Percentiles rank a stretch among this genome's conserved stretches.
phyloP scores from a whole-genome alignment of 441 rosid genomes.

The Dalechampia spathulata region DNA sequence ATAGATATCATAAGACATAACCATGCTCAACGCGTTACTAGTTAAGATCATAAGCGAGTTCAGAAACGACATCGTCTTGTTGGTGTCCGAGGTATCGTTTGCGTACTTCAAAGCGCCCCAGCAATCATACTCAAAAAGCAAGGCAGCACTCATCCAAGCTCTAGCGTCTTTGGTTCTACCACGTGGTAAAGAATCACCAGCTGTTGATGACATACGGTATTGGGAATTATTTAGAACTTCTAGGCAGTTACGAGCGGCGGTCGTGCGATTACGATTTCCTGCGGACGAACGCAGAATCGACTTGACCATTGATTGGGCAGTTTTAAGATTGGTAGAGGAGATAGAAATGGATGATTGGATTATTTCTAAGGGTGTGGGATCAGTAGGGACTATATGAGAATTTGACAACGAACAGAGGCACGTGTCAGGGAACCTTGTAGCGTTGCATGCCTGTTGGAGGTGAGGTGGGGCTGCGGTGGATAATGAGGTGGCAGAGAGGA shows the following conservation, averaged over 20 bases:
- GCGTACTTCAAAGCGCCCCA: slow-evolving; percentile 62
- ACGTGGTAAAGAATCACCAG: slow-evolving; percentile 27
- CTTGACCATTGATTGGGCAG: slow-evolving; percentile 44
- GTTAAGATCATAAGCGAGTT: slow-evolving; percentile 34
- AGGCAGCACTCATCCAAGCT: slow-evolving; percentile 78
- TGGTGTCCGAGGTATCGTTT: slow-evolving; percentile 50
- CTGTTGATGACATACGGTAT: slow-evolving; percentile 40
- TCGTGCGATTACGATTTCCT: slow-evolving; percentile 44
- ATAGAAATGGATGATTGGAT: slow-evolving; percentile 55
- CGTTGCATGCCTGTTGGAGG: slow-evolving; percentile 57
- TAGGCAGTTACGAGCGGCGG: slow-evolving; percentile 46
- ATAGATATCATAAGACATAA: slow-evolving; percentile 44
- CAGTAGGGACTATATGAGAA: slow-evolving; percentile 29
- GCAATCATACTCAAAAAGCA: slow-evolving; percentile 71
- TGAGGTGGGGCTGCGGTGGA: slow-evolving; percentile 15
- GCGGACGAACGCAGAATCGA: slow-evolving; percentile 42
- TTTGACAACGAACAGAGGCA: slow-evolving; percentile 43
- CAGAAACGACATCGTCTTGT: slow-evolving; percentile 49
- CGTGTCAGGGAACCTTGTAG: slow-evolving; percentile 56
- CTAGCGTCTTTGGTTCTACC: slow-evolving; percentile 58
- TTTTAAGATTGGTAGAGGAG: slow-evolving; percentile 46
- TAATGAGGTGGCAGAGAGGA: slow-evolving; percentile 21
- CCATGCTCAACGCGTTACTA: slow-evolving; percentile 76
- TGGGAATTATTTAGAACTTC: slow-evolving; percentile 43
- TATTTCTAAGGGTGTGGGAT: slow-evolving; percentile 46